These are phyloP conservation scores for Rhynchospora breviuscula DNA, from an alignment of 176 grass and related monocot species.

Conservation along the genomic window DNA sequence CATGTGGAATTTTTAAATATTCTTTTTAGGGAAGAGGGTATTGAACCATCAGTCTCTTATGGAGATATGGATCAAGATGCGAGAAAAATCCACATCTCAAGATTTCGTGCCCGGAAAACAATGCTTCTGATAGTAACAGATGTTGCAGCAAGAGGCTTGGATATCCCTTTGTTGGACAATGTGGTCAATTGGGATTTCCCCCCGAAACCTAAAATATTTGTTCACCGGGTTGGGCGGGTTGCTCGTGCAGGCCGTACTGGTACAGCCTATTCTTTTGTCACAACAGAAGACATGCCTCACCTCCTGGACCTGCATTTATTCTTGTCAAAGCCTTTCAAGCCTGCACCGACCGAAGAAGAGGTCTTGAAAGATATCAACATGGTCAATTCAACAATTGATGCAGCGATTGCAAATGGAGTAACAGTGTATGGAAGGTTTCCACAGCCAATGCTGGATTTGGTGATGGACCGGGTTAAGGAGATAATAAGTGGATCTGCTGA, in stretches of 20 bases:
- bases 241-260: slow-evolving; percentile 80
- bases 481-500: slow-evolving; percentile 54
- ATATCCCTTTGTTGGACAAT: slow-evolving; percentile 98
- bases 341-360: slow-evolving; percentile 86
- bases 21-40: slow-evolving; percentile 80
- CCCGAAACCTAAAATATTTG: slow-evolving; percentile 87
- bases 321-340: slow-evolving; percentile 76
- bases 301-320: slow-evolving; percentile 94
- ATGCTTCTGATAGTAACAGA: slow-evolving; percentile 98
- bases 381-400: slow-evolving; percentile 57
- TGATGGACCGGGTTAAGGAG: slow-evolving; percentile 76
- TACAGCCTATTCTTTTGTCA: slow-evolving; percentile 91
- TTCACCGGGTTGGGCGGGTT: slow-evolving; percentile 86
- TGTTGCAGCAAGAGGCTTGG: slow-evolving; percentile 90
- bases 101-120: slow-evolving; percentile 77
- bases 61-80: slow-evolving; percentile 99
- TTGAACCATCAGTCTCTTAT: slow-evolving; percentile 73
- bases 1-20: slow-evolving; percentile 92
- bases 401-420: slow-evolving; percentile 66
- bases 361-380: slow-evolving; percentile 60
- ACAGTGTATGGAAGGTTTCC: slow-evolving; percentile 85
- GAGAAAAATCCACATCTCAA: slow-evolving; percentile 76
- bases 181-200: slow-evolving; percentile 97
- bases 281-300: slow-evolving; percentile 70
- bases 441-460: slow-evolving; percentile 76